These are phyloP conservation scores for Vaccinium myrtillus DNA, from an alignment of 148 eudicot genomes.

Conservation along the genomic window DNA sequence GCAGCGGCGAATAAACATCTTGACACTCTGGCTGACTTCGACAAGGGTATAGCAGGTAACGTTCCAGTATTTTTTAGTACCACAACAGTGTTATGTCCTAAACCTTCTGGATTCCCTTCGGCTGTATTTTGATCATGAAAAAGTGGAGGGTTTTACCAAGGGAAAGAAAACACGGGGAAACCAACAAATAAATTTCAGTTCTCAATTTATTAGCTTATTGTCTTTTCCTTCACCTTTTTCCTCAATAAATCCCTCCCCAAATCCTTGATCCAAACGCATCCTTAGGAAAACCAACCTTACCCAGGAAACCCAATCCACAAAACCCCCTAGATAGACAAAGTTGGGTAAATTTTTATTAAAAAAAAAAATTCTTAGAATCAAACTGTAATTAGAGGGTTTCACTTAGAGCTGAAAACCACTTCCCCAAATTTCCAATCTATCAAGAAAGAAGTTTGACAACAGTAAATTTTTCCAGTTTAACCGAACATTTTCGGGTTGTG, in stretches of 20 bases:
- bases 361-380: too few species aligned
- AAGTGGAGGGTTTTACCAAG: not conserved
- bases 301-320: not conserved
- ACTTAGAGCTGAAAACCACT: not conserved
- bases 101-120: not conserved
- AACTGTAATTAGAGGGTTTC: not conserved
- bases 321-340: not conserved
- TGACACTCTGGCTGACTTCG: not conserved
- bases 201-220: not conserved
- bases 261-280: not conserved
- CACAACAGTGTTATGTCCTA: not conserved
- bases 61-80: not conserved
- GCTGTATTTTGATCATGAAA: not conserved
- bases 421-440: not conserved
- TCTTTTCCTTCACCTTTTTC: not conserved
- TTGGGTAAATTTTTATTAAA: too few species aligned
- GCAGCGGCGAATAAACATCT: not conserved
- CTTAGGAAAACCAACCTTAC: not conserved
- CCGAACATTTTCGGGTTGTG: not conserved
- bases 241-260: constrained; percentile 3
- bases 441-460: not conserved
- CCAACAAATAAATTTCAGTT: not conserved
- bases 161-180: not conserved
- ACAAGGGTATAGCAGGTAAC: not conserved
- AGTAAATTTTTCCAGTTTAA: not conserved